Conservation (phyloP, 805 yeast genomes). For the Saccharomyces eubayanus region DNA sequence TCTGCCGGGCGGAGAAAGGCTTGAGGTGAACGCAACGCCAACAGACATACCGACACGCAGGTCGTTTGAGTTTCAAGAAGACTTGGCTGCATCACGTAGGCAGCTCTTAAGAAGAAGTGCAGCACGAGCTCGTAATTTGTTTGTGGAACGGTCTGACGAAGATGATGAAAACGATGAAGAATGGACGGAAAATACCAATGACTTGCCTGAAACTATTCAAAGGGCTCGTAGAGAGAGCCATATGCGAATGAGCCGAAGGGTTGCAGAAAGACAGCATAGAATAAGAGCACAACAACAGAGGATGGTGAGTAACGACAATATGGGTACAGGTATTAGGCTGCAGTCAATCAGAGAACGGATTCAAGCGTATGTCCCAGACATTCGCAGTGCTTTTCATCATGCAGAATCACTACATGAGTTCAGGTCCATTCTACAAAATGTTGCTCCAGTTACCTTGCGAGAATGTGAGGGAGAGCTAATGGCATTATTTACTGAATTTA, state of each 20-base stretch:
- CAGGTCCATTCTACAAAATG: slow-evolving; percentile 13
- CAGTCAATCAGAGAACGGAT: slow-evolving; percentile 11
- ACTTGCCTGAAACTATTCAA: slow-evolving; percentile 5
- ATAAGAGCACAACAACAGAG: slow-evolving; percentile 3
- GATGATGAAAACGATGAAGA: slow-evolving; percentile 2
- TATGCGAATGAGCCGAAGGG: background rate
- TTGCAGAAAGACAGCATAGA: slow-evolving; percentile 4
- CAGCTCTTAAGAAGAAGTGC: slow-evolving; percentile 15
- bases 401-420: slow-evolving; percentile 21
- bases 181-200: background rate
- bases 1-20: slow-evolving; percentile 24
- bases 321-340: background rate
- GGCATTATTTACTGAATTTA: slow-evolving; percentile 15
- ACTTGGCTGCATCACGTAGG: slow-evolving; percentile 10
- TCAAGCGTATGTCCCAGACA: slow-evolving; percentile 13
- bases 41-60: slow-evolving; percentile 22
- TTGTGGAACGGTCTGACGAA: slow-evolving; percentile 7
- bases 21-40: slow-evolving; percentile 15
- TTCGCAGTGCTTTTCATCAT: slow-evolving; percentile 20
- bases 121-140: slow-evolving; percentile 10
- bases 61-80: slow-evolving; percentile 22
- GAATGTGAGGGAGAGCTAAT: slow-evolving; percentile 17
- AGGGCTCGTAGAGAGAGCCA: slow-evolving; percentile 4
- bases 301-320: slow-evolving; percentile 2
- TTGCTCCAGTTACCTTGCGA: slow-evolving; percentile 16